Percentiles rank a stretch among this genome's conserved stretches.
phyloP scores from a whole-genome alignment of 2,329 filamentous ascomycete genomes.

The Pseudogymnoascus sp. region DNA sequence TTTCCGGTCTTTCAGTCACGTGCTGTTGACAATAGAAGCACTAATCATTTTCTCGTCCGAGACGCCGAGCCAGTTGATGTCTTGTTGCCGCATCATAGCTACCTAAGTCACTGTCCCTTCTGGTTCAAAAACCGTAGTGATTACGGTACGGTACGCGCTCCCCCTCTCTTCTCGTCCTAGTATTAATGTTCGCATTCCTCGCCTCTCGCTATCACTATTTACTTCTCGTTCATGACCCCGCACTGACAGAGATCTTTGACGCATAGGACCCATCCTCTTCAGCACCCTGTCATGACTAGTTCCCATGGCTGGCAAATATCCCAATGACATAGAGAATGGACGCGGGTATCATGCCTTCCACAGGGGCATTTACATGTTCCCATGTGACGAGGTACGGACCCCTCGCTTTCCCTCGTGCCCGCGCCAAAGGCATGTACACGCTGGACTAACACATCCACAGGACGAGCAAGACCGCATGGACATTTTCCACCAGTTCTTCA shows the following conservation, averaged over 20 bases:
- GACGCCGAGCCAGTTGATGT: not conserved
- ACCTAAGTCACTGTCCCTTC: slow-evolving; percentile 5
- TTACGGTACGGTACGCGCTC: slow-evolving; percentile 26
- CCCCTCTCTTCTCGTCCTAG: not conserved
- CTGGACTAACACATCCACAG: slow-evolving; percentile 32
- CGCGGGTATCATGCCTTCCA: slow-evolving; percentile 62
- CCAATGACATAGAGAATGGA: slow-evolving; percentile 54
- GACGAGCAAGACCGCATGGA: slow-evolving; percentile 71
- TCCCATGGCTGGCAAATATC: slow-evolving; percentile 24
- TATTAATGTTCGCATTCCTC: slow-evolving; percentile 3
- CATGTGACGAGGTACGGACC: slow-evolving; percentile 63
- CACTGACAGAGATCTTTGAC: slow-evolving; percentile 6
- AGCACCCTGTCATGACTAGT: too few species aligned
- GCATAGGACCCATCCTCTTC: slow-evolving; percentile 1
- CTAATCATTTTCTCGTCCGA: not conserved
- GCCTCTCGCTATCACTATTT: slow-evolving; percentile 16
- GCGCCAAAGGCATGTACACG: not conserved
- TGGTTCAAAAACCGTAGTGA: slow-evolving; percentile 23
- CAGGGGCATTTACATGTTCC: slow-evolving; percentile 64
- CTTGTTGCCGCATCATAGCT: slow-evolving; percentile 1
- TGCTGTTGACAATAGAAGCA: too few species aligned
- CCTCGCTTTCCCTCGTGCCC: slow-evolving; percentile 4
- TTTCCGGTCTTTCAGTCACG: too few species aligned
- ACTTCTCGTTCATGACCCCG: slow-evolving; percentile 15
- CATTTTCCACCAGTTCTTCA: slow-evolving; percentile 72